phyloP scores from a whole-genome alignment of 106 monocot species.

The Acorus calamus region DNA sequence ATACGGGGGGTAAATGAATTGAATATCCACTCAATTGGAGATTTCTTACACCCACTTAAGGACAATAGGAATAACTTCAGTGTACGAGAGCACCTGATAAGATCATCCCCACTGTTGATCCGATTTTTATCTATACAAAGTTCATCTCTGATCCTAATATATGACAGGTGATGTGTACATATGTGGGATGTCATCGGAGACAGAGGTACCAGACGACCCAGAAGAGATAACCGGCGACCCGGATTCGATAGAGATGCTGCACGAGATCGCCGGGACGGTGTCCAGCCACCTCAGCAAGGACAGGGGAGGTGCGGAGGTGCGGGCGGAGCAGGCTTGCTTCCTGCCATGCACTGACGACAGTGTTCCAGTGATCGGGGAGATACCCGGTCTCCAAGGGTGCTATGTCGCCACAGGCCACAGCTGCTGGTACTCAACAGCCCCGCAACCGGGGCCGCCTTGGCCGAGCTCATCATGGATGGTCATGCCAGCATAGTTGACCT shows the following conservation, averaged over 20 bases:
- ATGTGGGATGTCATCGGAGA: slow-evolving; percentile 60
- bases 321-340: slow-evolving; percentile 88
- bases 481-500: slow-evolving; percentile 42
- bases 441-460: slow-evolving; percentile 69
- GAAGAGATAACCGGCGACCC: slow-evolving; percentile 41
- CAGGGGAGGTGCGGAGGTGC: slow-evolving; percentile 39
- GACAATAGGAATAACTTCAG: too few relatives aligned
- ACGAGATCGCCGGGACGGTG: slow-evolving; percentile 57
- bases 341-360: slow-evolving; percentile 73
- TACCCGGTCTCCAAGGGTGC: slow-evolving; percentile 47
- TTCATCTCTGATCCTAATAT: too few relatives aligned
- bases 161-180: slow-evolving; percentile 78
- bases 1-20: too few relatives aligned
- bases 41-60: too few relatives aligned
- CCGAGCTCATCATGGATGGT: slow-evolving; percentile 73
- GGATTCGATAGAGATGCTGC: slow-evolving; percentile 65
- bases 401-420: slow-evolving; percentile 82
- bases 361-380: slow-evolving; percentile 80
- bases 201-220: slow-evolving; percentile 53
- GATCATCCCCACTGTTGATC: too few relatives aligned
- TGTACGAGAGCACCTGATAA: too few relatives aligned
- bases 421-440: slow-evolving; percentile 91
- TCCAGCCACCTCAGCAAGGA: slow-evolving; percentile 41
- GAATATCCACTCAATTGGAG: too few relatives aligned
- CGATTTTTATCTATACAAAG: too few relatives aligned